Percentiles rank a stretch among this genome's conserved stretches.
Evolutionary conservation across 106 monocot species (phyloP).

Genomic region (Allium sativum): DNA sequence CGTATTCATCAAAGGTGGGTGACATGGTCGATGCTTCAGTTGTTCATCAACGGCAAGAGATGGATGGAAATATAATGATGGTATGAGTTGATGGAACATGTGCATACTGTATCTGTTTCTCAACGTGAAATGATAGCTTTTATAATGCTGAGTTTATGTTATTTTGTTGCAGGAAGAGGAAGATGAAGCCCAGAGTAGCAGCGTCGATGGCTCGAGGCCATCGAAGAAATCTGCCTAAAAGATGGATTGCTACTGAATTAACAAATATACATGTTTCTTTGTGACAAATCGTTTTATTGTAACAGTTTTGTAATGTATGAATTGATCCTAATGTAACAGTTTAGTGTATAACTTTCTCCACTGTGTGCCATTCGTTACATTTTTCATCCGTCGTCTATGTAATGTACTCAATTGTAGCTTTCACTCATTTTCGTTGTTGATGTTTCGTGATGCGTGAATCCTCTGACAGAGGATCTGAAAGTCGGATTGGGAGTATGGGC

Average conservation of each 20-base stretch:
- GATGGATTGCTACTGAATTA: background rate
- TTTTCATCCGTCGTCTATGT: too few relatives aligned
- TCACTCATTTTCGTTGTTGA: too few relatives aligned
- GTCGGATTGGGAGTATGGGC: too few relatives aligned
- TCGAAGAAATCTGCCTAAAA: conserved; percentile 32
- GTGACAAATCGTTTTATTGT: too few relatives aligned
- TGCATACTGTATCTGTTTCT: background rate
- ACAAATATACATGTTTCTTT: too few relatives aligned
- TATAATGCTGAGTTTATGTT: background rate
- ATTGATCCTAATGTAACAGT: too few relatives aligned
- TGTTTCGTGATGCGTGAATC: too few relatives aligned
- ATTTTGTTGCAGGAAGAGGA: conserved; percentile 24
- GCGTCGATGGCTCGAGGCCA: conserved; percentile 15
- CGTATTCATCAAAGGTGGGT: conserved; percentile 1
- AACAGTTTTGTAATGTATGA: too few relatives aligned
- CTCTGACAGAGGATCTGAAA: too few relatives aligned
- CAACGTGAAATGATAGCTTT: background rate
- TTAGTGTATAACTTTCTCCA: too few relatives aligned
- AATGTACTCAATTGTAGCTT: too few relatives aligned
- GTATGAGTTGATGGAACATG: conserved; percentile 8
- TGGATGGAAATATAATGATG: conserved; percentile 5
- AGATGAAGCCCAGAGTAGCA: conserved; percentile 33
- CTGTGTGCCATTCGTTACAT: too few relatives aligned
- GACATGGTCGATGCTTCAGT: background rate
- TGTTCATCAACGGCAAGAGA: conserved; percentile 11